Conservation (phyloP, 805 yeast genomes). For the Candida anglica region DNA sequence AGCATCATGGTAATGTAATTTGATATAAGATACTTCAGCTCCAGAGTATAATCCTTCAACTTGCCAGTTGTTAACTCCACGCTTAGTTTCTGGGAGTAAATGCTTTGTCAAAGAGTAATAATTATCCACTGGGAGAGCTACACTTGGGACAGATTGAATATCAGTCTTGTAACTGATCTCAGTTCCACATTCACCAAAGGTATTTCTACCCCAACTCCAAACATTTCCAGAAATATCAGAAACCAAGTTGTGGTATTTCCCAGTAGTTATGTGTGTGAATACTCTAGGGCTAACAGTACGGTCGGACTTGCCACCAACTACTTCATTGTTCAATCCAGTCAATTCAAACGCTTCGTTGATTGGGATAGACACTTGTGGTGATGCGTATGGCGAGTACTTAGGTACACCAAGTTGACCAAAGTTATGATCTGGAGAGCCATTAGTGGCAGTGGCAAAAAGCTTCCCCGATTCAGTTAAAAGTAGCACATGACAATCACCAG, state of each 20-base stretch:
- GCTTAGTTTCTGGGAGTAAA: constrained; percentile 37
- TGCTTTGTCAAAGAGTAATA: constrained; percentile 11
- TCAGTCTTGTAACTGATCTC: constrained; percentile 65
- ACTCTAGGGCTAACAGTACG: constrained; percentile 33
- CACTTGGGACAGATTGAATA: constrained; percentile 65
- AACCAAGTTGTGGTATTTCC: constrained; percentile 69
- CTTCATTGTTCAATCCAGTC: constrained; percentile 49
- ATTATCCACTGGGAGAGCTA: constrained; percentile 16
- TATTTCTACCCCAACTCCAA: constrained; percentile 86
- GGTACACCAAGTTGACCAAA: constrained; percentile 87
- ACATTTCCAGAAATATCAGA: constrained; percentile 62
- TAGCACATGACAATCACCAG: constrained; percentile 71
- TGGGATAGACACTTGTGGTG: constrained; percentile 25
- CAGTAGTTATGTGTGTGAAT: constrained; percentile 64
- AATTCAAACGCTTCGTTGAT: constrained; percentile 42
- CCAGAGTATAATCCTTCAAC: constrained; percentile 63
- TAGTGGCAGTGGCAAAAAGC: constrained; percentile 62
- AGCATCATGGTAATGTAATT: constrained; percentile 18
- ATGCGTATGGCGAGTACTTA: constrained; percentile 57
- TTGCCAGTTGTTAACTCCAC: constrained; percentile 35
- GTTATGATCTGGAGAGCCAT: constrained; percentile 34
- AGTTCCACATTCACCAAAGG: constrained; percentile 79
- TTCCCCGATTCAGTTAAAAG: constrained; percentile 55
- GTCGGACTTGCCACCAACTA: constrained; percentile 17
- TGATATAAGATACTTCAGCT: constrained; percentile 48